Base-by-base conservation (phyloP, 2,329 filamentous ascomycete species). In the Hypoxylon sp. region DNA sequence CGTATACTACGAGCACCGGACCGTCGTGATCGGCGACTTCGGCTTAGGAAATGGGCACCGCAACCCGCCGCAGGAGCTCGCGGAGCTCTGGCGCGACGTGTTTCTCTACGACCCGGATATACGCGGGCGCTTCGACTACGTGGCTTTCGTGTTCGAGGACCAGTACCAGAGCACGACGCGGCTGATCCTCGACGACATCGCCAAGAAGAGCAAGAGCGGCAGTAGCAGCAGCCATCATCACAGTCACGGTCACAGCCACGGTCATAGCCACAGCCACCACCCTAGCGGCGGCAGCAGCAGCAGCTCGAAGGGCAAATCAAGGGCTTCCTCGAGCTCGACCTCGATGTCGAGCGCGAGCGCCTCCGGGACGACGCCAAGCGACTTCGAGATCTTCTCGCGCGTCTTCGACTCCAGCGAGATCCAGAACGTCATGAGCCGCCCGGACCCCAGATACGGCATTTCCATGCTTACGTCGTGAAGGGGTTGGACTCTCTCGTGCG, bases 121-220 rank as follows among this genome's bases (percentile, higher is more conserved):
- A 38, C 82, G 86, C 13, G 88, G 89, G 17, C 86, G 88, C 63
- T 89, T 91, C 73, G 78, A 82, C 57, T 85, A 87, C 69, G 86
- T 90, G 32, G 83, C 88, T 5, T 91, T 91, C 75, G 86, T 88
- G 11, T 90, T 91, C 69, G 88, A 90, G 69, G 86, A 90, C 63
- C 78, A 81, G 3, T 74, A 76, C 51, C 84, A 87, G 75, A 87
- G 83, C 78, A 88, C 86, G 0, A 78, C 80, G n/a, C 80, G 81
- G 57, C 74, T 85, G 67, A 86, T 89, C 64, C 77, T 83, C 23
- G 85, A 89, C 49, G 86, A 88, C 61, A 83, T 88, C 52, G 80
- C 80, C 60, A 88, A 87, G 73, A 88, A 87, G 75, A 80, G 74
- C 63, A 80, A 77, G 67, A 69, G 75, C 32, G 65, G 73, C 36